phyloP scores from a whole-genome alignment of 345 rosid species.

The Heritiera fomes region DNA sequence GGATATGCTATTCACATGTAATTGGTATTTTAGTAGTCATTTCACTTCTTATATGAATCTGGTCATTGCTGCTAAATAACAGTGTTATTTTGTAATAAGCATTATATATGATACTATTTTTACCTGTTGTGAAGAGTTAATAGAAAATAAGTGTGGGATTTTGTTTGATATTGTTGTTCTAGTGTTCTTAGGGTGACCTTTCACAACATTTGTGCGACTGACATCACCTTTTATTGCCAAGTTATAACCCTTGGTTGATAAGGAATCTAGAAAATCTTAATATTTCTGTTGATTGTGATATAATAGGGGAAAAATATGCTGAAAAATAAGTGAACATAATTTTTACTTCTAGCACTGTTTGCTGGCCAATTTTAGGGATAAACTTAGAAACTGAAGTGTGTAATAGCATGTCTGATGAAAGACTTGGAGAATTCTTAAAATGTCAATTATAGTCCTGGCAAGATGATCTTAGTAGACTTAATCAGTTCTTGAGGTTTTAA shows the following conservation, averaged over 20 bases:
- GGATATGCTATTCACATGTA: constrained; percentile 97
- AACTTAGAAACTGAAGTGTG: neutral
- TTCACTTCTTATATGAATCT: constrained; percentile 7
- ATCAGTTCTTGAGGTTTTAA: neutral
- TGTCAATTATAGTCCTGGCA: neutral
- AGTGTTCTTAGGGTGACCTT: neutral
- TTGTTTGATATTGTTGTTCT: constrained; percentile 9
- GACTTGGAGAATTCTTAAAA: neutral
- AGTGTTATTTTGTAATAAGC: neutral
- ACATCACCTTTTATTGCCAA: neutral
- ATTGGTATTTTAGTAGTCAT: constrained; percentile 25
- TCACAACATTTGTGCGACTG: neutral
- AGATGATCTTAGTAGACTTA: neutral
- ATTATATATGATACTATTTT: neutral
- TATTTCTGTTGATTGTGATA: neutral
- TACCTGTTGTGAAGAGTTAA: neutral
- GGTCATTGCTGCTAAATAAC: neutral
- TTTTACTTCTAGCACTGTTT: neutral
- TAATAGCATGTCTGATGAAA: neutral
- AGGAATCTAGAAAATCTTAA: neutral
- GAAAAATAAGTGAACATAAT: neutral
- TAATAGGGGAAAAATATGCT: neutral
- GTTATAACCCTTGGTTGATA: neutral
- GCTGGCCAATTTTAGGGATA: neutral
- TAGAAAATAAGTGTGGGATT: neutral